Base-by-base conservation (phyloP, 192 early-diverging fungal genomes). In the Jimgerdemannia flammicorona region DNA sequence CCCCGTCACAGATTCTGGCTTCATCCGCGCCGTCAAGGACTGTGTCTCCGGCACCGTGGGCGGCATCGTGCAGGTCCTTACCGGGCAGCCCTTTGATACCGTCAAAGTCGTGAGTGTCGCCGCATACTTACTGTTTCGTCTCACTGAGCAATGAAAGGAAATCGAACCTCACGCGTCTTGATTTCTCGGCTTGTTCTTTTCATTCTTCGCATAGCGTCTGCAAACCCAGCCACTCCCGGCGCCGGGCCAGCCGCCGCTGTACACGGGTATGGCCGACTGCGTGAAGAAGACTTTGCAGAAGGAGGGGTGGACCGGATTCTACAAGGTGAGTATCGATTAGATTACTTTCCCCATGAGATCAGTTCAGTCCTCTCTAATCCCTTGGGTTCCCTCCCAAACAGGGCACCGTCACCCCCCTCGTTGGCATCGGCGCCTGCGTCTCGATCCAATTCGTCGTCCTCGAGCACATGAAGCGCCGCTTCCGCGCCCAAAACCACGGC, bases 361-460 rank as follows among this genome's bases (percentile, higher is more conserved):
- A 76, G 43, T 75, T 10, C 67, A 66, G 59, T 29, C n/a, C 64
- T 44, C 20, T 14, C 17, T 49, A 73, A 64, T 41, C 41, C 19
- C n/a, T n/a, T n/a, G n/a, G n/a, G n/a, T n/a, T n/a, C n/a, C n/a
- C 40, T 11, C 67, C 8, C 69, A 41, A 18, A 41, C 72, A 84
- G 82, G 97, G 97, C 40, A 97, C 97, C 20, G 88, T 93, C 41
- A 97, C 95, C 18, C 97, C 97, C 0, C 87, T 99, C 40, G 85
- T 99, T 4, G 97, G 97, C 66, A 92, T 96, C 64, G 97, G 97
- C 59, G 91, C 94, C 11, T 97, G 96, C 79, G 97, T 99, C 4
- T 96, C 96, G n/a, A 94, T 99, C 79, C 97, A 99, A 86, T 99
- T 99, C 79, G 85, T 91, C 43, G 94, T 91, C 63, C 84, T 98